These are phyloP conservation scores for Colletotrichum eremochloae DNA, from an alignment of 2,329 filamentous ascomycete species.

Conservation along the genomic window DNA sequence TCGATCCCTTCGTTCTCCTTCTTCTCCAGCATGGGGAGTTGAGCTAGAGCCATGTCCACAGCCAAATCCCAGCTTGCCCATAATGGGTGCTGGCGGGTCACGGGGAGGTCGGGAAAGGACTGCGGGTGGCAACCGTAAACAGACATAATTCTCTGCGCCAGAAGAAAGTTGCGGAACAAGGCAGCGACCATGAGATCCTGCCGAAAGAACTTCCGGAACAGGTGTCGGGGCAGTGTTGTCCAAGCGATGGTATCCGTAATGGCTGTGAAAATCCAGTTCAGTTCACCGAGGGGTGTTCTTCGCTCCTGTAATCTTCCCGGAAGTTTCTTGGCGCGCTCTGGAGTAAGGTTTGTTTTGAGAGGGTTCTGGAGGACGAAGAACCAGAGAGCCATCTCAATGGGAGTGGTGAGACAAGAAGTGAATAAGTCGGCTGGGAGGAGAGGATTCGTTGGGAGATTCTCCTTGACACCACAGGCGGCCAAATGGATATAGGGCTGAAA, in stretches of 20 bases:
- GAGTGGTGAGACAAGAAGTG: conserved; percentile 94
- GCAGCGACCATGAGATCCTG: conserved; percentile 99
- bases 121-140: conserved; percentile 96
- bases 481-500: conserved; percentile 84
- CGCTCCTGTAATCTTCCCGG: conserved; percentile 93
- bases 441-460: conserved; percentile 95
- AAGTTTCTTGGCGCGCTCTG: conserved; percentile 88
- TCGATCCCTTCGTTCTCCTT: conserved; percentile 79
- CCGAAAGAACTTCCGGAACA: conserved; percentile 97
- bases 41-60: conserved; percentile 92
- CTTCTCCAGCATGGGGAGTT: conserved; percentile 87
- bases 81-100: conserved; percentile 92
- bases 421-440: conserved; percentile 94
- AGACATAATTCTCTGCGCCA: conserved; percentile 95
- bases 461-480: conserved; percentile 89
- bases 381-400: conserved; percentile 96
- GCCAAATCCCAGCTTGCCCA: conserved; percentile 99
- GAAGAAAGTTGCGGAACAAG: conserved; percentile 93
- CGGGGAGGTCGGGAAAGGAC: conserved; percentile 90
- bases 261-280: conserved; percentile 99
- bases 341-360: conserved; percentile 74
- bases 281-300: conserved; percentile 91
- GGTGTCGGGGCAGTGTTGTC: conserved; percentile 89
- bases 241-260: conserved; percentile 99
- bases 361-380: conserved; percentile 98